phyloP scores from a whole-genome alignment of 305 asterid species.

The Fraxinus albicans region DNA sequence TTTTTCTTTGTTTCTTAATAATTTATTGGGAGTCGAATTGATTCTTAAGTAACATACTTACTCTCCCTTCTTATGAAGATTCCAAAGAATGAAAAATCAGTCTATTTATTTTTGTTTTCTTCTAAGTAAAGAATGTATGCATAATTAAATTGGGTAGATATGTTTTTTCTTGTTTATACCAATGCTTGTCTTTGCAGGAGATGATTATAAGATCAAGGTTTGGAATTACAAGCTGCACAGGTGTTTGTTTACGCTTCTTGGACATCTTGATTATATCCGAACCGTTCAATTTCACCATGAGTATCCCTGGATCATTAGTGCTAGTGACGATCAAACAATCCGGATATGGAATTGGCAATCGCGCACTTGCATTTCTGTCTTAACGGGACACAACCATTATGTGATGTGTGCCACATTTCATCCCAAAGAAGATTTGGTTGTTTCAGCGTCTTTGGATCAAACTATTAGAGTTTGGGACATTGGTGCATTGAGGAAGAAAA shows the following conservation, averaged over 20 bases:
- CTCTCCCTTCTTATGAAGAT: neutral
- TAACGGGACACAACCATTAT: slow-evolving; percentile 98
- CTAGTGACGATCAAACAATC: slow-evolving; percentile 97
- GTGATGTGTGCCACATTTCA: slow-evolving; percentile 98
- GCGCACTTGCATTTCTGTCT: slow-evolving; percentile 88
- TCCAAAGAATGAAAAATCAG: neutral
- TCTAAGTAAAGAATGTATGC: neutral
- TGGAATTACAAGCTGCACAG: slow-evolving; percentile 95
- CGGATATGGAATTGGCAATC: slow-evolving; percentile 99
- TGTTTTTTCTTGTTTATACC: slow-evolving; percentile 4
- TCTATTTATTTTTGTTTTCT: neutral
- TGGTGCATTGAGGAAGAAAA: slow-evolving; percentile 85
- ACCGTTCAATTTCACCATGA: slow-evolving; percentile 98
- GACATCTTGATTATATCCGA: slow-evolving; percentile 96
- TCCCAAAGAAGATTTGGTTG: slow-evolving; percentile 94
- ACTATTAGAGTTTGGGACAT: slow-evolving; percentile 99
- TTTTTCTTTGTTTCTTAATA: neutral
- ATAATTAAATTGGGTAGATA: neutral
- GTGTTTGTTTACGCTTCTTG: slow-evolving; percentile 89
- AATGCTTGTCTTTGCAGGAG: slow-evolving; percentile 56
- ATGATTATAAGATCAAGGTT: slow-evolving; percentile 95
- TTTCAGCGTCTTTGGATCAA: slow-evolving; percentile 97
- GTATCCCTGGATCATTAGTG: slow-evolving; percentile 96
- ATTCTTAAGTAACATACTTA: neutral
- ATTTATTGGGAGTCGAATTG: neutral